Percentiles rank a stretch among this genome's conserved stretches.
Conservation (phyloP, 2,329 filamentous ascomycete genomes). For the Parastagonospora nodorum region DNA sequence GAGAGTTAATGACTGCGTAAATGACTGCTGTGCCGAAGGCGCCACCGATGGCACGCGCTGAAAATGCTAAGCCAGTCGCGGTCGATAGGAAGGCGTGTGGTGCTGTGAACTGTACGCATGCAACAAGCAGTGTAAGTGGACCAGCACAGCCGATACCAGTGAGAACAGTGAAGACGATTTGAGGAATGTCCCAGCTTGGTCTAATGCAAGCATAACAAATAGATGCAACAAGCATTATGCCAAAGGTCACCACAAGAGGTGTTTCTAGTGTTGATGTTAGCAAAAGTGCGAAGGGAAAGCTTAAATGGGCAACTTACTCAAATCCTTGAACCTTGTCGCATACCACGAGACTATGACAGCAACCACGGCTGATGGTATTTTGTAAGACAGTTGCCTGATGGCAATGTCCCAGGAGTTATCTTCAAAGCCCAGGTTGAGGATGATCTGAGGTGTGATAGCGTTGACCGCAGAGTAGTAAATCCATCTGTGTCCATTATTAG, state of each 20-base stretch:
- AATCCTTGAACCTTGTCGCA: constrained; percentile 34
- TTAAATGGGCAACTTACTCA: constrained; percentile 18
- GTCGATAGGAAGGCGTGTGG: constrained; percentile 38
- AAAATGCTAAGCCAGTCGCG: constrained; percentile 40
- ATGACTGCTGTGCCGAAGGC: constrained; percentile 40
- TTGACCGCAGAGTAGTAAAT: constrained; percentile 54
- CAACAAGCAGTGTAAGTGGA: constrained; percentile 38
- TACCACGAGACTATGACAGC: constrained; percentile 33
- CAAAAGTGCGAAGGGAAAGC: too few species aligned
- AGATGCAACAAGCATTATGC: constrained; percentile 32
- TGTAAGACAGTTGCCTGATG: constrained; percentile 34
- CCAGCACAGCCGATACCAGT: constrained; percentile 35
- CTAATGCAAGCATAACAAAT: constrained; percentile 33
- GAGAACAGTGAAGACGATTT: constrained; percentile 34
- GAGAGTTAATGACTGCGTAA: constrained; percentile 34
- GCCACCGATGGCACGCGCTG: constrained; percentile 39
- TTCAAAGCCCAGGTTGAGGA: constrained; percentile 40
- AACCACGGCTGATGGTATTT: constrained; percentile 28
- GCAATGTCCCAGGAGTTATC: constrained; percentile 37
- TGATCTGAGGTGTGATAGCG: constrained; percentile 36
- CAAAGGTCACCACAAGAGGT: constrained; percentile 32
- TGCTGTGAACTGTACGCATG: constrained; percentile 38
- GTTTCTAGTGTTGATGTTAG: constrained; percentile 17
- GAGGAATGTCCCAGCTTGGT: constrained; percentile 29
- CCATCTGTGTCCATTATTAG: constrained; percentile 62